phyloP scores from a whole-genome alignment of 1,284 basidiomycete species.

The Veloporphyrellus conicus region DNA sequence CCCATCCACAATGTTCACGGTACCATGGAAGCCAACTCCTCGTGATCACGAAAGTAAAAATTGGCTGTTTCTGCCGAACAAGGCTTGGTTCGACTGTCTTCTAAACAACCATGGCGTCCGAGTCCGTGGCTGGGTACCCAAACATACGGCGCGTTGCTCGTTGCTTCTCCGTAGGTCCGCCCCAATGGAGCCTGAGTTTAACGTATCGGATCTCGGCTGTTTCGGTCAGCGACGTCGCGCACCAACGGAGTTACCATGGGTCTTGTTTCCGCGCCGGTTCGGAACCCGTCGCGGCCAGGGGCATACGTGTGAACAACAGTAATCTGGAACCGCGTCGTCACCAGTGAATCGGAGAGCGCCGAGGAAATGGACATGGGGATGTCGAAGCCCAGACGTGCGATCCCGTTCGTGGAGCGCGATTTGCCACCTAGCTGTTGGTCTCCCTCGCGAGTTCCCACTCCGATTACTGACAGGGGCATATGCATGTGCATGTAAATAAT shows the following conservation, averaged over 20 bases:
- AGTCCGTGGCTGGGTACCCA: neutral
- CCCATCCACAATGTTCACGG: neutral
- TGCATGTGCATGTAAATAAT: slow-evolving; percentile 36
- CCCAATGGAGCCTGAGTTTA: neutral
- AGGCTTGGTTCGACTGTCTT: neutral
- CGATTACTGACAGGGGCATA: slow-evolving; percentile 36
- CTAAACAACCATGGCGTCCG: neutral
- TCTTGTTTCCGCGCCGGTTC: slow-evolving; percentile 55
- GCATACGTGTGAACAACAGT: slow-evolving; percentile 54
- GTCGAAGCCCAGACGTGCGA: slow-evolving; percentile 48
- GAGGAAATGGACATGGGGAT: slow-evolving; percentile 47
- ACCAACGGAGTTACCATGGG: slow-evolving; percentile 56
- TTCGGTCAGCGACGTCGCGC: neutral
- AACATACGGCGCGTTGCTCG: neutral
- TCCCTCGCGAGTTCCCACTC: slow-evolving; percentile 42
- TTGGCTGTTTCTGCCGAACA: no score
- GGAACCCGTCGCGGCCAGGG: slow-evolving; percentile 52
- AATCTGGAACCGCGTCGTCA: slow-evolving; percentile 53
- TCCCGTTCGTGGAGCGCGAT: slow-evolving; percentile 57
- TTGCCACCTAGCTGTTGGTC: slow-evolving; percentile 46
- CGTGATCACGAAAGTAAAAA: neutral
- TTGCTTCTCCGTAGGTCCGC: neutral
- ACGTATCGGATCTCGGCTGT: neutral
- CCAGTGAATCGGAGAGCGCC: slow-evolving; percentile 34
- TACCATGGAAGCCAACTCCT: neutral